Conservation (phyloP, 2,329 filamentous ascomycete genomes). For the Fusarium sp. region DNA sequence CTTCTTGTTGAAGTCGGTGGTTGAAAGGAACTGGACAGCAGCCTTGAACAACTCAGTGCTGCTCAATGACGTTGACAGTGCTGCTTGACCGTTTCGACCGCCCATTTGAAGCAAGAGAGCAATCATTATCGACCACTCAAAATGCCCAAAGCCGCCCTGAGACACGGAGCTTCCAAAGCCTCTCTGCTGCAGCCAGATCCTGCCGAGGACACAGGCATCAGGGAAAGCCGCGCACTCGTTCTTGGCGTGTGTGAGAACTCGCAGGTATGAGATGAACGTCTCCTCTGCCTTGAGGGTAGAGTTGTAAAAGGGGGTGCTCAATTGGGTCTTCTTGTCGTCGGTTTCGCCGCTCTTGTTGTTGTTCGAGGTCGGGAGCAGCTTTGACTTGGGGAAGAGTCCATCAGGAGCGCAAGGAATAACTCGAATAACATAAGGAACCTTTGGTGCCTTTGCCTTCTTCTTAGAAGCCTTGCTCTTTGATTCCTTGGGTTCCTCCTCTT, state of each 20-base stretch:
- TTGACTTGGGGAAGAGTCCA: conserved; percentile 76
- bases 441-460: conserved; percentile 41
- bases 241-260: conserved; percentile 76
- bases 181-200: conserved; percentile 89
- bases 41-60: conserved; percentile 96
- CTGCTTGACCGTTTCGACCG: conserved; percentile 75
- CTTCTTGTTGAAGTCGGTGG: conserved; percentile 77
- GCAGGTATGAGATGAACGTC: conserved; percentile 79
- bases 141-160: conserved; percentile 88
- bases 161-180: conserved; percentile 79
- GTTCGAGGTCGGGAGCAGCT: conserved; percentile 77
- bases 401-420: conserved; percentile 82
- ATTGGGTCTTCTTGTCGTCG: conserved; percentile 57
- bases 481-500: conserved; percentile 26
- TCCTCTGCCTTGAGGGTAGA: conserved; percentile 83
- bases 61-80: conserved; percentile 84
- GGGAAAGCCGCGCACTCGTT: conserved; percentile 79
- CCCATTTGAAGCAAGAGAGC: conserved; percentile 85
- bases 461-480: conserved; percentile 35
- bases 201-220: conserved; percentile 88
- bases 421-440: conserved; percentile 70
- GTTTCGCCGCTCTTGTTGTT: conserved; percentile 71
- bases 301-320: conserved; percentile 88
- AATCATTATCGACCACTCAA: conserved; percentile 88
- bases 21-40: conserved; percentile 85